Base-by-base conservation (phyloP, 306 rosid species). In the Pueraria montana region DNA sequence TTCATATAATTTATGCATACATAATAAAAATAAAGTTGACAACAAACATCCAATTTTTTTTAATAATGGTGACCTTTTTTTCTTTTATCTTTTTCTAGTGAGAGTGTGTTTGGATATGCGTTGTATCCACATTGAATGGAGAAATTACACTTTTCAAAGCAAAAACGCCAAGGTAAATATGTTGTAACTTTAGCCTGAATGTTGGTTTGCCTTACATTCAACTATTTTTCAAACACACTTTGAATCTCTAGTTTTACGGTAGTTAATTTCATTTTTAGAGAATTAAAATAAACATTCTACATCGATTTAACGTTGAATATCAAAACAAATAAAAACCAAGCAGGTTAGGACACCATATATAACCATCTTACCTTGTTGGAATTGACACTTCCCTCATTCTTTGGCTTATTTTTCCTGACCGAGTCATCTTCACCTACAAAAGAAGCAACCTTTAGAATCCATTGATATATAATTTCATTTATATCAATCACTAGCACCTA, bases 331-430 rank as follows among this genome's bases (percentile, higher is more conserved):
- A 9, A 9, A 56, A 56, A 27, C 11, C 4, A 62, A 61, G n/a
- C 16, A 21, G 26, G 27, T 14, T 62, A 62, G 69, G 21, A 2
- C 42, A 30, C 5, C 43, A 64, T 38, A 38, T 32, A 8, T 17
- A 9, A 59, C 30, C 36, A 62, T 79, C 5, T 68, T 84, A 89
- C 91, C 87, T 84, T 82, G 17, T 65, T 83, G 13, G 72, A 10
- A 36, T 32, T 24, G 30, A 12, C 13, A 48, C 2, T 38, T 23
- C 1, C 76, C 38, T 82, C 80, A 6, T 40, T 79, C 61, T 17
- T 26, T 43, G 77, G 49, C 36, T 21, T n/a, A 18, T 40, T 72
- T 18, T 40, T 36, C 23, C 8, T 49, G 18, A 17, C 71, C 38
- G 50, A 85, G 52, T 58, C 82, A 10, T 34, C 85, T 23, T 52